Percentiles rank a stretch among this genome's conserved stretches.
Evolutionary conservation across 495 filamentous ascomycete genomes (phyloP).

Genomic region (Cenococcum geophilum): DNA sequence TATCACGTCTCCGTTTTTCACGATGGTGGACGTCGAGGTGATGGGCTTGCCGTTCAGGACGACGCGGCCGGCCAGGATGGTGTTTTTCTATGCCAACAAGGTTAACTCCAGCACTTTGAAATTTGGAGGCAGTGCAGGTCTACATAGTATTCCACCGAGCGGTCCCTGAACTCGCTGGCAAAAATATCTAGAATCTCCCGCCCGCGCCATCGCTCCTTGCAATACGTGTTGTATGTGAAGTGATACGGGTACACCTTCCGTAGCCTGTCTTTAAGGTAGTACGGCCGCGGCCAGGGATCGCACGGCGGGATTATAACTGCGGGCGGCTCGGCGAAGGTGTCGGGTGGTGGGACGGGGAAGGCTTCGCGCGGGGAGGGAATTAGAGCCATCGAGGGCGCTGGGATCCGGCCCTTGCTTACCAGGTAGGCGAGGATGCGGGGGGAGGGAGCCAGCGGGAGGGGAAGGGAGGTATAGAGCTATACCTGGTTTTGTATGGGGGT

Average conservation of each 20-base stretch:
- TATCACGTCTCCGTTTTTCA: constrained; percentile 79
- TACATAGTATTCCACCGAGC: constrained; percentile 74
- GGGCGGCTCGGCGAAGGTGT: constrained; percentile 39
- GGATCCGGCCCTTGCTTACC: constrained; percentile 48
- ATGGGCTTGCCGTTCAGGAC: constrained; percentile 63
- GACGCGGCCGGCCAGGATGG: constrained; percentile 71
- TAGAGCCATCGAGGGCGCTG: constrained; percentile 50
- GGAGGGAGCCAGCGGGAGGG: constrained; percentile 51
- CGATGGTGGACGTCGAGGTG: constrained; percentile 47
- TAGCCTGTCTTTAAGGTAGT: constrained; percentile 72
- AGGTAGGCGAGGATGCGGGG: constrained; percentile 54
- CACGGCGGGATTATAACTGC: constrained; percentile 54
- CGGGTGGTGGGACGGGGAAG: constrained; percentile 18
- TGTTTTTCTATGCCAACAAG: constrained; percentile 54
- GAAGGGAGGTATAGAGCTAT: constrained; percentile 4
- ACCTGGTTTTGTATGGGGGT: not conserved
- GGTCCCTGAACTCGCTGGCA: constrained; percentile 76
- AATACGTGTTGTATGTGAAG: constrained; percentile 90
- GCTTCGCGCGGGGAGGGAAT: constrained; percentile 36
- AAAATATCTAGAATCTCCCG: constrained; percentile 73
- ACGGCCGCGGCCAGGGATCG: constrained; percentile 63
- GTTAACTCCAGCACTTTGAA: not conserved
- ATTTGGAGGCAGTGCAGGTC: not conserved
- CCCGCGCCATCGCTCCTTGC: constrained; percentile 83
- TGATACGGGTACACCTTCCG: constrained; percentile 82